Evolutionary conservation across 768 basidiomycete genomes (phyloP).

Genomic region (Botryobasidium botryosum): DNA sequence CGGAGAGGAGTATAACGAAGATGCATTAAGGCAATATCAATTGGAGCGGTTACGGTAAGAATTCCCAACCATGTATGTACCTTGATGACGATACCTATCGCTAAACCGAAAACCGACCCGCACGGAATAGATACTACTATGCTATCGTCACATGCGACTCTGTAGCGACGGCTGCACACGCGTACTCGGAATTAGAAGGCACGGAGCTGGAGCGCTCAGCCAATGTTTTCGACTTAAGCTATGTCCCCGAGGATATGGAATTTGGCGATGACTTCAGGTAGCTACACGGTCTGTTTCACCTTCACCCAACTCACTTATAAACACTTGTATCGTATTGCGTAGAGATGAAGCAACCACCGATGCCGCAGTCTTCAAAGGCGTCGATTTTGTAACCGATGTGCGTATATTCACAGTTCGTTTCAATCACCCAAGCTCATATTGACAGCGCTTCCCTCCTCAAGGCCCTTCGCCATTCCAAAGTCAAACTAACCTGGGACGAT

Average conservation of each 20-base stretch:
- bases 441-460: conserved; percentile 18
- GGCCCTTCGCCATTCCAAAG: conserved; percentile 96
- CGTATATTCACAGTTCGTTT: conserved; percentile 18
- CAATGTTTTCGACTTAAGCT: conserved; percentile 89
- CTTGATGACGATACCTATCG: background rate
- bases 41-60: conserved; percentile 70
- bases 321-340: conserved; percentile 5
- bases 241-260: conserved; percentile 75
- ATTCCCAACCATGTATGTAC: background rate
- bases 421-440: background rate
- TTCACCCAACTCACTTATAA: background rate
- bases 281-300: background rate
- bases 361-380: conserved; percentile 40
- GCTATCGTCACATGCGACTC: conserved; percentile 83
- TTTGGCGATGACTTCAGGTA: conserved; percentile 69
- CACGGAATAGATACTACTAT: conserved; percentile 86
- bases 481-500: conserved; percentile 96
- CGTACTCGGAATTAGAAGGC: conserved; percentile 76
- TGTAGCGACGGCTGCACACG: conserved; percentile 54
- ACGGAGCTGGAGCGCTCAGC: conserved; percentile 94
- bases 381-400: conserved; percentile 90
- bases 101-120: too few relatives aligned
- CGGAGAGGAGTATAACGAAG: conserved; percentile 68
- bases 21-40: conserved; percentile 79
- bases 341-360: conserved; percentile 78